Evolutionary conservation across 1,284 basidiomycete species (phyloP), one percentile per base, ranked within the genome.

Genomic region (Marasmius sp.): DNA sequence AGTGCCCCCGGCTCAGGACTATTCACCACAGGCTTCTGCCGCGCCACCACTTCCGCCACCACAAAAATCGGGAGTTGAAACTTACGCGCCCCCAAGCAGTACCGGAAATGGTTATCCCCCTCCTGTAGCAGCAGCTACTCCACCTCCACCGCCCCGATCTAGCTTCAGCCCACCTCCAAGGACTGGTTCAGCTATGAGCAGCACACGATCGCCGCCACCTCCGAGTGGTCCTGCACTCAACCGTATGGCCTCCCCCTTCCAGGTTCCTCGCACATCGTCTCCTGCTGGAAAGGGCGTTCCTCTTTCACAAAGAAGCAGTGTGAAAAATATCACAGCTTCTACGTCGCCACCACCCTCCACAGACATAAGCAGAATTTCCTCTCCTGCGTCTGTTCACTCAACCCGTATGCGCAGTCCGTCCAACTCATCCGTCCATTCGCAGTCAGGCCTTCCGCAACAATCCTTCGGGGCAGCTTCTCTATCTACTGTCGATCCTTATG

Each of bases 401-500:
- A 69, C 58, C 60, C 66, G n/a, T 60, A 70, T 55, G 58, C 39
- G 59, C 34, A 33, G 64, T 63, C 12, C 64, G 63, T 62, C 57
- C 27, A 27, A 27, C 27, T 27, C 27, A 27, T 27, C 27, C 2
- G 5, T 5, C 5, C 63, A 34, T 45, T 64, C 66, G 62, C 9
- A 63, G 48, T 58, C 22, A 51, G 6, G 51, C 41, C 16, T 34
- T 33, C 38, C 20, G 12, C 18, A 51, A 34, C 37, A 22, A 27
- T 27, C 16, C 37, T 33, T 38, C 20, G 12, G 18, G 45, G 33
- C 37, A 22, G n/a, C 36, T 57, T 45, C 47, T 33, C 34, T 61
- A 33, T 54, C 75, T 20, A 60, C 67, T 47, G 50, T 63, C 1
- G 66, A 66, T 57, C 67, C 72, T 2, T 70, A 73, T 41, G 61